These are phyloP conservation scores for Poa annua DNA, from an alignment of 176 grass and related monocot genomes.

Conservation along the genomic window DNA sequence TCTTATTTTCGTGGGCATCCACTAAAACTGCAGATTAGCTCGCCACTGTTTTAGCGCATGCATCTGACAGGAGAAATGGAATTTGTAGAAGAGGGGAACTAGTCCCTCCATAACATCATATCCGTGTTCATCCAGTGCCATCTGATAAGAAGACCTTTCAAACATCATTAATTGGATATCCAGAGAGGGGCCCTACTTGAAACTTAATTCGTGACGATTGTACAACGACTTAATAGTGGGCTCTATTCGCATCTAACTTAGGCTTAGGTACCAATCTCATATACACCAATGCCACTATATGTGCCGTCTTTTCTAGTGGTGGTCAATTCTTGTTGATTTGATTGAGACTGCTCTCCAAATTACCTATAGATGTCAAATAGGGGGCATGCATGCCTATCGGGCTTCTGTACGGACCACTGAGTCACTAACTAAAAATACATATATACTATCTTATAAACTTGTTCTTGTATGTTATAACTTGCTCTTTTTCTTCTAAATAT, in stretches of 20 bases:
- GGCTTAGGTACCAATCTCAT: neutral
- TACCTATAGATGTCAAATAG: neutral
- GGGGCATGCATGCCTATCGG: neutral
- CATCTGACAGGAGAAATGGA: neutral
- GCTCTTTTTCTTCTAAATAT: neutral
- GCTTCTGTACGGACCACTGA: neutral
- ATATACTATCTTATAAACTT: neutral
- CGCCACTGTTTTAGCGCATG: conserved; percentile 12
- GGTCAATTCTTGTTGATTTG: conserved; percentile 8
- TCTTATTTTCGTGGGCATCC: neutral
- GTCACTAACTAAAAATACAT: too few species aligned
- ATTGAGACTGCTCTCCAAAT: neutral
- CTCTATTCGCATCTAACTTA: conserved; percentile 10
- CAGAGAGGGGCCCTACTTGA: neutral
- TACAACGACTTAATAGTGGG: neutral
- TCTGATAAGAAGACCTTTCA: conserved; percentile 16
- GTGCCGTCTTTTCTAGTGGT: neutral
- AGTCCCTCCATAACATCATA: neutral
- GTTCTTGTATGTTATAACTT: neutral
- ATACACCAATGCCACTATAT: neutral
- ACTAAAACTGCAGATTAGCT: conserved; percentile 15
- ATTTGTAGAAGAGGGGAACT: neutral
- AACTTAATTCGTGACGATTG: conserved; percentile 8
- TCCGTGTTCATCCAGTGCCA: neutral
- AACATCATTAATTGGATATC: neutral